phyloP scores from a whole-genome alignment of 2,329 filamentous ascomycete genomes.

The Bisporella sp. region DNA sequence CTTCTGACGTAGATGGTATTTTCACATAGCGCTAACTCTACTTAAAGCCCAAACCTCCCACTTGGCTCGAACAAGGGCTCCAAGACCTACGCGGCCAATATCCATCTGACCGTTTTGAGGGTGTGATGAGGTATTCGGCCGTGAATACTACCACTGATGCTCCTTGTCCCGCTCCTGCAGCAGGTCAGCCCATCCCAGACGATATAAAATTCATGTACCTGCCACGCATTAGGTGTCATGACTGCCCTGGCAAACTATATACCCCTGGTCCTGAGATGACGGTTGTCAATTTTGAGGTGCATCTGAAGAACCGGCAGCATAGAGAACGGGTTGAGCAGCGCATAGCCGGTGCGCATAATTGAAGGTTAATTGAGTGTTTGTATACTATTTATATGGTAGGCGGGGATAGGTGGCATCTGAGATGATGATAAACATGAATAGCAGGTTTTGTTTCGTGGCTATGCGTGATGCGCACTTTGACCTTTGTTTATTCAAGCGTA shows the following conservation, averaged over 20 bases:
- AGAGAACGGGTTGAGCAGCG: conserved; percentile 56
- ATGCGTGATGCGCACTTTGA: no score
- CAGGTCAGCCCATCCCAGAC: conserved; percentile 45
- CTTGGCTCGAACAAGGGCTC: conserved; percentile 76
- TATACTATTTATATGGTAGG: no score
- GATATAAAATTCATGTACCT: conserved; percentile 75
- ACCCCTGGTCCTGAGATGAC: conserved; percentile 81
- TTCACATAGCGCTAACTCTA: conserved; percentile 7
- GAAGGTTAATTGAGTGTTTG: no score
- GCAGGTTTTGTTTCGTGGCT: no score
- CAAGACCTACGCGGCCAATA: conserved; percentile 62
- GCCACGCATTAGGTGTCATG: conserved; percentile 82
- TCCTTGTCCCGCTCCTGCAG: conserved; percentile 45
- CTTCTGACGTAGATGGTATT: no score
- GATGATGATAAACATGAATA: no score
- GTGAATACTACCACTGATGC: conserved; percentile 66
- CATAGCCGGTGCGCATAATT: background rate
- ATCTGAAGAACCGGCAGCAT: conserved; percentile 80
- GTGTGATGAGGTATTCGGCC: conserved; percentile 82
- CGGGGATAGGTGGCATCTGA: no score
- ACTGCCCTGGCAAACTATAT: conserved; percentile 91
- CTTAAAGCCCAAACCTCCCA: conserved; percentile 70
- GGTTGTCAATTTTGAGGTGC: conserved; percentile 86
- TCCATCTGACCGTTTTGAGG: conserved; percentile 78
- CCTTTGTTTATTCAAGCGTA: no score